These are phyloP conservation scores for Stephania cephalantha DNA, from an alignment of 164 flowering plant species.

Conservation along the genomic window DNA sequence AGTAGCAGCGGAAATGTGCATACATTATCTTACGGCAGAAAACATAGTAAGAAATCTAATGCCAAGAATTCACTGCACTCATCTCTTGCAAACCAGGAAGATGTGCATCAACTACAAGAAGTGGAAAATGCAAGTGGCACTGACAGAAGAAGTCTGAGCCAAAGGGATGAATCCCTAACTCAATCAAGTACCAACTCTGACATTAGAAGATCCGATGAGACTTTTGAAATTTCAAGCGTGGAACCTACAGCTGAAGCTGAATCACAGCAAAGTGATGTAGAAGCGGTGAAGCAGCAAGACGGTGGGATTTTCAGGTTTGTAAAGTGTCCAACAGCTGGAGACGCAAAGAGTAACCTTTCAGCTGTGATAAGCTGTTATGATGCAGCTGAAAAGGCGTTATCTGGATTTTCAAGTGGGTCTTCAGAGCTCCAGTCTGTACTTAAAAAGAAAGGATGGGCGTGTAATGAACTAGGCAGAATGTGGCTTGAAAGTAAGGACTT, in stretches of 20 bases:
- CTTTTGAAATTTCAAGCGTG: slow-evolving; percentile 11
- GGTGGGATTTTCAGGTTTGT: slow-evolving; percentile 89
- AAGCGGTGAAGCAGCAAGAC: slow-evolving; percentile 31
- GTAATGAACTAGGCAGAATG: slow-evolving; percentile 84
- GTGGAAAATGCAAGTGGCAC: slow-evolving; percentile 16
- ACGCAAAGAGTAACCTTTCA: slow-evolving; percentile 49
- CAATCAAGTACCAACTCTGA: slow-evolving; percentile 11
- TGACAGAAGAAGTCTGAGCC: slow-evolving; percentile 15
- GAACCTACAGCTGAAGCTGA: slow-evolving; percentile 14
- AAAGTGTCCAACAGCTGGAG: slow-evolving; percentile 38
- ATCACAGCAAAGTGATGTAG: slow-evolving; percentile 20
- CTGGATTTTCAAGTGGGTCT: slow-evolving; percentile 40
- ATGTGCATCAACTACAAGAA: slow-evolving; percentile 16
- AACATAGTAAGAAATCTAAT: slow-evolving; percentile 40
- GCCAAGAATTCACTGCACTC: slow-evolving; percentile 24
- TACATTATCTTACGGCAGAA: slow-evolving; percentile 40
- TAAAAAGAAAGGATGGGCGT: slow-evolving; percentile 92
- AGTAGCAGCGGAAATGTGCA: slow-evolving; percentile 48
- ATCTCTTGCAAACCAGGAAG: slow-evolving; percentile 19
- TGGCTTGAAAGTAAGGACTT: slow-evolving; percentile 59
- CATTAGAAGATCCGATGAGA: slow-evolving; percentile 15
- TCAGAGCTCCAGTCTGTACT: slow-evolving; percentile 49
- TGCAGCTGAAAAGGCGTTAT: slow-evolving; percentile 59
- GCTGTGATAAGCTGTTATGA: slow-evolving; percentile 66
- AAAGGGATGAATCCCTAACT: slow-evolving; percentile 6